Percentiles rank a stretch among this genome's conserved stretches.
These are phyloP conservation scores for Fusarium citri DNA, from an alignment of 2,329 filamentous ascomycete species.

Conservation along the genomic window DNA sequence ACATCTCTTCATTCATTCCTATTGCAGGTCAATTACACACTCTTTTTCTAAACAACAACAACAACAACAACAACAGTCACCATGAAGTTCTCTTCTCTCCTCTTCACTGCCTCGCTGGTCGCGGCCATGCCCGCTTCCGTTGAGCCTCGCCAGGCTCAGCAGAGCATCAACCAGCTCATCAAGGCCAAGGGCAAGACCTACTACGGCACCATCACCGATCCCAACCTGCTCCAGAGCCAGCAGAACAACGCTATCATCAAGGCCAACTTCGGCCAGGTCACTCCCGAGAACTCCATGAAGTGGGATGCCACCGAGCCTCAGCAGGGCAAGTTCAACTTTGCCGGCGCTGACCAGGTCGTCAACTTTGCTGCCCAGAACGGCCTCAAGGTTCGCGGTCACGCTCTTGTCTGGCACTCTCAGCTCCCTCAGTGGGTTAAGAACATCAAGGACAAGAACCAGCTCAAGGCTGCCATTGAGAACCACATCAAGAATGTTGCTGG, in stretches of 20 bases:
- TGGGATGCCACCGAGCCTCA: slow-evolving; percentile 62
- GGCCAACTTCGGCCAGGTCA: slow-evolving; percentile 72
- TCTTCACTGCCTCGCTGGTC: slow-evolving; percentile 29
- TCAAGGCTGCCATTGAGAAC: slow-evolving; percentile 68
- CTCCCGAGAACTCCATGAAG: slow-evolving; percentile 78
- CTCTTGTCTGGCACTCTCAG: slow-evolving; percentile 73
- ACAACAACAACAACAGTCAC: neutral
- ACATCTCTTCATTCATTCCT: slow-evolving; percentile 6
- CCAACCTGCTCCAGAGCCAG: slow-evolving; percentile 58
- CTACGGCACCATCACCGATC: slow-evolving; percentile 69
- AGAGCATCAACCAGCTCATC: slow-evolving; percentile 48
- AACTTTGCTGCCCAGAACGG: slow-evolving; percentile 67
- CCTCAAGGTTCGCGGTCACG: slow-evolving; percentile 70
- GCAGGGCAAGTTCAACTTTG: slow-evolving; percentile 66
- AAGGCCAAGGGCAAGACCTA: slow-evolving; percentile 72
- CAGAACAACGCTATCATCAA: slow-evolving; percentile 63
- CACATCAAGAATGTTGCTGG: slow-evolving; percentile 69
- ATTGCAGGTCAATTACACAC: slow-evolving; percentile 18
- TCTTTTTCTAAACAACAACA: neutral
- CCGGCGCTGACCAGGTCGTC: slow-evolving; percentile 68
- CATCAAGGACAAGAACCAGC: slow-evolving; percentile 62
- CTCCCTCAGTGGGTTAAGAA: slow-evolving; percentile 70
- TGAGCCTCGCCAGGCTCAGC: slow-evolving; percentile 17
- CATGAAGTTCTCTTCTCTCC: slow-evolving; percentile 25
- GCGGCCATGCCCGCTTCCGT: slow-evolving; percentile 22